Evolutionary conservation across 2,329 filamentous ascomycete species (phyloP).

Genomic region (Cladophialophora immunda): DNA sequence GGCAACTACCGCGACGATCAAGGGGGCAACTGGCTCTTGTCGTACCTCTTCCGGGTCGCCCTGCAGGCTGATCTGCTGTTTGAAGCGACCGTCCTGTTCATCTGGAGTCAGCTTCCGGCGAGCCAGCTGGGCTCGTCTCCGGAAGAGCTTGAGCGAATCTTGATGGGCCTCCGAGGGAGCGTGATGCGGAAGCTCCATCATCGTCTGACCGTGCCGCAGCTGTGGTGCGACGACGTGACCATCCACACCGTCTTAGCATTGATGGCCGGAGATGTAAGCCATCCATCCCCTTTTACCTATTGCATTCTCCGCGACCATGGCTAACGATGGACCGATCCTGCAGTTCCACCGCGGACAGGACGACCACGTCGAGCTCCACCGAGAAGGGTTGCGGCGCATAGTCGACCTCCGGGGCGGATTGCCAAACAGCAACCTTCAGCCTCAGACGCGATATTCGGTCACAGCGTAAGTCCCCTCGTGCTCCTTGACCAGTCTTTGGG

Average conservation of each 20-base stretch:
- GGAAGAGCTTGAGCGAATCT: conserved; percentile 11
- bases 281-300: not conserved
- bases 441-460: conserved; percentile 20
- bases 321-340: not conserved
- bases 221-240: conserved; percentile 20
- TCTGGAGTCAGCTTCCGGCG: conserved; percentile 13
- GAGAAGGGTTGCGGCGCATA: conserved; percentile 20
- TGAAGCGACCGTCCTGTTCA: conserved; percentile 15
- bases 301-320: not conserved
- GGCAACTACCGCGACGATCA: conserved; percentile 8
- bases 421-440: conserved; percentile 4
- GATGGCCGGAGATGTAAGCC: conserved; percentile 22
- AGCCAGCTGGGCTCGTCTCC: conserved; percentile 1
- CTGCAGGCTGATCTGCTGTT: conserved; percentile 22
- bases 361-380: conserved; percentile 21
- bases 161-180: conserved; percentile 12
- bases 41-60: conserved; percentile 17
- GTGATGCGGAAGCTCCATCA: conserved; percentile 22
- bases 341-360: conserved; percentile 19
- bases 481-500: not conserved
- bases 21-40: conserved; percentile 13
- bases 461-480: conserved; percentile 11
- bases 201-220: conserved; percentile 15
- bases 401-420: conserved; percentile 23
- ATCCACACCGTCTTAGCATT: conserved; percentile 16